Conservation (phyloP, 805 yeast species). For the Candida maltosa region DNA sequence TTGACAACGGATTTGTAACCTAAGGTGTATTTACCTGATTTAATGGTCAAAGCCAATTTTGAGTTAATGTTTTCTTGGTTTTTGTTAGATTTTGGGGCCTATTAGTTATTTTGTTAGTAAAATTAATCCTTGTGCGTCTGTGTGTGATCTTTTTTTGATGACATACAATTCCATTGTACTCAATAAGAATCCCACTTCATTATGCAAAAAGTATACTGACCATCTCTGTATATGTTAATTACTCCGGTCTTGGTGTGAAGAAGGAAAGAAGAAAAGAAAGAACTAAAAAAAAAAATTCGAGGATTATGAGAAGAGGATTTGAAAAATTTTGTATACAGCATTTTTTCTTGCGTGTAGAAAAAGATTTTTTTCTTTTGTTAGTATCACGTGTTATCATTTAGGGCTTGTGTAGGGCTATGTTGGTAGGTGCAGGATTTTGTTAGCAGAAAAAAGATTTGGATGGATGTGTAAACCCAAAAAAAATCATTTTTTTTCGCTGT, state of each 20-base stretch:
- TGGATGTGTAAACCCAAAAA: no score
- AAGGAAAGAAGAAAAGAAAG: neutral
- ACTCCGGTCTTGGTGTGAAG: slow-evolving; percentile 80
- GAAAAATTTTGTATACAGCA: no score
- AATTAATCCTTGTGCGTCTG: slow-evolving; percentile 2
- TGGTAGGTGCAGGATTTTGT: no score
- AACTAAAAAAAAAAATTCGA: neutral
- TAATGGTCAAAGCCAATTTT: slow-evolving; percentile 95
- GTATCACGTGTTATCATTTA: no score
- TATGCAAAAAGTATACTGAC: slow-evolving; percentile 59
- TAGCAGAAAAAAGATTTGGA: no score
- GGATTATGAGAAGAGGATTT: neutral
- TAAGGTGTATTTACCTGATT: slow-evolving; percentile 99
- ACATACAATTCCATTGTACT: slow-evolving; percentile 1
- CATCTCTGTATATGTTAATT: slow-evolving; percentile 85
- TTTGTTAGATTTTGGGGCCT: slow-evolving; percentile 91
- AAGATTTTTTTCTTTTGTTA: no score
- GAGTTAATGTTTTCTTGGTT: slow-evolving; percentile 95
- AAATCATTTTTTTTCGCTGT: no score
- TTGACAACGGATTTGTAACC: slow-evolving; percentile 99
- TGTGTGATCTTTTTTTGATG: neutral
- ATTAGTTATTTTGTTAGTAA: no score
- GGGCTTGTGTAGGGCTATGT: no score
- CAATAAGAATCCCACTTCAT: neutral
- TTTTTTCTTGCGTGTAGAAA: no score